phyloP scores from a whole-genome alignment of 768 basidiomycete species.

The Calvatia gigantea region DNA sequence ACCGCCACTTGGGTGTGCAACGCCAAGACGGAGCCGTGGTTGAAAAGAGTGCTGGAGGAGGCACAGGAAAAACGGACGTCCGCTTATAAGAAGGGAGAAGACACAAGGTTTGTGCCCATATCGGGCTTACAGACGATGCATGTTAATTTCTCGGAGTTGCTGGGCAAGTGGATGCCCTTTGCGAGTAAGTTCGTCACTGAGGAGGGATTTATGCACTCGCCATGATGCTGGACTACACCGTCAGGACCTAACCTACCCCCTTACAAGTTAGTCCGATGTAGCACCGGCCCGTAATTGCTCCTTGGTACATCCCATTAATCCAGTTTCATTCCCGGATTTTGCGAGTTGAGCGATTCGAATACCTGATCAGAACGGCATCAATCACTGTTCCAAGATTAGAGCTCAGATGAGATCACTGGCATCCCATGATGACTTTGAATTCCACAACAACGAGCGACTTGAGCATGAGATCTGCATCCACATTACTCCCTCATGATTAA shows the following conservation, averaged over 20 bases:
- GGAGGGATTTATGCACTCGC: not conserved
- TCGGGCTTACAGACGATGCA: conserved; percentile 8
- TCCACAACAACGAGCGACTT: too few species aligned
- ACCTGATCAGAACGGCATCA: not conserved
- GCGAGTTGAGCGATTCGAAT: not conserved
- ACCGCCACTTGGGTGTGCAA: conserved; percentile 9
- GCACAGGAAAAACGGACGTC: conserved; percentile 6
- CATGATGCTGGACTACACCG: not conserved
- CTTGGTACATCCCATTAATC: too few species aligned
- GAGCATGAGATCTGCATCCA: not conserved
- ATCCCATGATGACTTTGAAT: not conserved
- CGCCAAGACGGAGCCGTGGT: conserved; percentile 11
- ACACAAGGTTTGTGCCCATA: conserved; percentile 1
- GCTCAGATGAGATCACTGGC: too few species aligned
- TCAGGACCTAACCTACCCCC: too few species aligned
- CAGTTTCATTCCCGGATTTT: too few species aligned
- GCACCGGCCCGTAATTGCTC: too few species aligned
- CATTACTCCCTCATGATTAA: conserved; percentile 58
- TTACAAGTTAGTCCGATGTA: too few species aligned
- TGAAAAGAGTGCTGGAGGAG: conserved; percentile 4
- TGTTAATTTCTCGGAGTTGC: conserved; percentile 9
- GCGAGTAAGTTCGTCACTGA: conserved; percentile 10
- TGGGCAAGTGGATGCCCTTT: conserved; percentile 14
- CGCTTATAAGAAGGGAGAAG: conserved; percentile 7
- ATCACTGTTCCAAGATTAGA: not conserved